Conservation (phyloP, 2,329 filamentous ascomycete species). For the Colletotrichum orchidophilum region DNA sequence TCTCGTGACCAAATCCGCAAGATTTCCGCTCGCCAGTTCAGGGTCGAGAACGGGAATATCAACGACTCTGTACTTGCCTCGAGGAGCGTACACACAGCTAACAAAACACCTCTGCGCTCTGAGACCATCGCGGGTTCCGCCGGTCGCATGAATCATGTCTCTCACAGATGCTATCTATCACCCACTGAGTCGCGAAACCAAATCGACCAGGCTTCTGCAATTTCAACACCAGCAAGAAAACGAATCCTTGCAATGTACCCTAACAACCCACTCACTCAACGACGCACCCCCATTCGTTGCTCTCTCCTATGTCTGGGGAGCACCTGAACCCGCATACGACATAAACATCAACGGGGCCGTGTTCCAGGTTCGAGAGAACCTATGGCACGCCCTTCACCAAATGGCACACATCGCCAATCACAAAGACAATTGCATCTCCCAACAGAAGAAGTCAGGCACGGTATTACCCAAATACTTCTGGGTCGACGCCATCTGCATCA, state of each 20-base stretch:
- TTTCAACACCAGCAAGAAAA: background rate
- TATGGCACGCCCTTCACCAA: conserved; percentile 6
- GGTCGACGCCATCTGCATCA: conserved; percentile 52
- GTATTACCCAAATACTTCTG: conserved; percentile 38
- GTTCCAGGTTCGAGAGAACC: background rate
- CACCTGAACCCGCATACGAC: conserved; percentile 1
- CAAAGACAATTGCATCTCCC: background rate
- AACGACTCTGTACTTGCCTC: too few relatives aligned
- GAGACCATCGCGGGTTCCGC: background rate
- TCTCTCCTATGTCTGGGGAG: conserved; percentile 40
- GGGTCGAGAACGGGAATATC: background rate
- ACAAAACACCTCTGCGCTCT: background rate
- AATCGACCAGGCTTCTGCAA: conserved; percentile 2
- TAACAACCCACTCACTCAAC: background rate
- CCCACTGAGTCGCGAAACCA: background rate
- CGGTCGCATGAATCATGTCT: background rate
- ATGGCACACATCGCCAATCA: background rate
- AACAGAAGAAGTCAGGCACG: background rate
- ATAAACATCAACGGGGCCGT: background rate
- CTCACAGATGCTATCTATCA: background rate
- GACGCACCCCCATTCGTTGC: conserved; percentile 35
- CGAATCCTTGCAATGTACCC: background rate
- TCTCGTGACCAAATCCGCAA: background rate
- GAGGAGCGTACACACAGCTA: background rate
- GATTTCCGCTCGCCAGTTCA: background rate